phyloP scores from a whole-genome alignment of 495 filamentous ascomycete species.

The Podospora tetraspora region DNA sequence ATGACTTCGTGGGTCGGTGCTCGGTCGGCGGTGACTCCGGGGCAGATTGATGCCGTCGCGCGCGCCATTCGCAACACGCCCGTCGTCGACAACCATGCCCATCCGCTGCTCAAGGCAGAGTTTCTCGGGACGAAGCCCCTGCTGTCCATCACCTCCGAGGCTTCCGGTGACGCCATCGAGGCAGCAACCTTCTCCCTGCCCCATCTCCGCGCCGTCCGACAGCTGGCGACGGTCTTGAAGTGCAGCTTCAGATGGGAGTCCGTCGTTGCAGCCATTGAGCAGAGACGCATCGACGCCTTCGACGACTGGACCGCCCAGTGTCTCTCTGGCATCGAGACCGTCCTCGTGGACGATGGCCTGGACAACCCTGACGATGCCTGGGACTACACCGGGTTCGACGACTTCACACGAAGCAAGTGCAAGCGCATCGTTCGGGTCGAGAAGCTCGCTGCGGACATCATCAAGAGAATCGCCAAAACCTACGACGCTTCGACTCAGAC shows the following conservation, averaged over 20 bases:
- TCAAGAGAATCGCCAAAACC: constrained; percentile 43
- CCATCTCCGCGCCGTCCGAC: constrained; percentile 63
- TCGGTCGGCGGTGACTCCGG: constrained; percentile 26
- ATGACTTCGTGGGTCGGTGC: constrained; percentile 33
- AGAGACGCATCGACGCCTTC: constrained; percentile 50
- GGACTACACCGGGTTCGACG: constrained; percentile 64
- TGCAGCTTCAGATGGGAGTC: constrained; percentile 58
- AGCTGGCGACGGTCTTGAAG: constrained; percentile 59
- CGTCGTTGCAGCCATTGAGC: constrained; percentile 55
- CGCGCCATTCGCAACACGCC: constrained; percentile 59
- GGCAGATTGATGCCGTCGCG: constrained; percentile 31
- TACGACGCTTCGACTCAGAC: constrained; percentile 12
- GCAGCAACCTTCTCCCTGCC: constrained; percentile 55
- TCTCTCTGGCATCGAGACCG: constrained; percentile 66
- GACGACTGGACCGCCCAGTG: constrained; percentile 57
- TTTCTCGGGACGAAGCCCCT: constrained; percentile 50
- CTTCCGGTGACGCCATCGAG: constrained; percentile 58
- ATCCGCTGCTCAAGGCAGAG: constrained; percentile 50
- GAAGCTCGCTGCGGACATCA: constrained; percentile 60
- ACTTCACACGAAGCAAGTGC: constrained; percentile 54
- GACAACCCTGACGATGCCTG: constrained; percentile 52
- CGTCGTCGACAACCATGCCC: constrained; percentile 85
- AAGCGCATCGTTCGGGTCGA: constrained; percentile 84
- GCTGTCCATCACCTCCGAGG: constrained; percentile 68
- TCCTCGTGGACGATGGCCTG: constrained; percentile 77